These are phyloP conservation scores for Venturia nashicola DNA, from an alignment of 2,329 filamentous ascomycete species.

Conservation along the genomic window DNA sequence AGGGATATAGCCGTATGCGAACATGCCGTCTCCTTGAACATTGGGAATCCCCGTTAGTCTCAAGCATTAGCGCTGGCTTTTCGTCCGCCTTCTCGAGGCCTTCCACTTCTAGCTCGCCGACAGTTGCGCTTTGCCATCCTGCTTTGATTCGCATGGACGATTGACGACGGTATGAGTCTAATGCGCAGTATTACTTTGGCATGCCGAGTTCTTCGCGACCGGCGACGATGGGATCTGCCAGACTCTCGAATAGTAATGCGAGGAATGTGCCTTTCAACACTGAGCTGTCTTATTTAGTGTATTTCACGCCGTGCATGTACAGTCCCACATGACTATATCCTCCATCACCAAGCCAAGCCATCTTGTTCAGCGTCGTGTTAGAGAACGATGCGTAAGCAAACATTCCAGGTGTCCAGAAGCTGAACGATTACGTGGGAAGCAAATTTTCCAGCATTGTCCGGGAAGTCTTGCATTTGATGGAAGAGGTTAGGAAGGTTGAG, in stretches of 20 bases:
- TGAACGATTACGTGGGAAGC: conserved; percentile 23
- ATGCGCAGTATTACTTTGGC: conserved; percentile 44
- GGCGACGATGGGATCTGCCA: conserved; percentile 47
- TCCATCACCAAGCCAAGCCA: conserved; percentile 49
- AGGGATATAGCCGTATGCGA: conserved; percentile 48
- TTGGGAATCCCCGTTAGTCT: background rate
- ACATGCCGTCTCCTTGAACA: conserved; percentile 32
- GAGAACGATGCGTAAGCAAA: conserved; percentile 26
- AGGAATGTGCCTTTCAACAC: conserved; percentile 41
- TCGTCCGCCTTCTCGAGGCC: conserved; percentile 14
- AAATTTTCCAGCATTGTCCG: conserved; percentile 29
- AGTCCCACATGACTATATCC: conserved; percentile 48
- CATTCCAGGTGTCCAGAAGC: conserved; percentile 26
- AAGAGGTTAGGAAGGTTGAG: conserved; percentile 25
- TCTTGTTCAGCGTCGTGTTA: conserved; percentile 28
- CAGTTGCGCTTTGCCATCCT: conserved; percentile 24
- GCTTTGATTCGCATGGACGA: conserved; percentile 28
- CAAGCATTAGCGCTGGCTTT: background rate
- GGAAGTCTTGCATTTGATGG: conserved; percentile 29
- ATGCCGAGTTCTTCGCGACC: conserved; percentile 50
- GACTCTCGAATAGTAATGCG: conserved; percentile 44
- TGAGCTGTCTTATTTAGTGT: conserved; percentile 36
- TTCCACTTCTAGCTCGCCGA: conserved; percentile 20
- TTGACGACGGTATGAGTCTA: conserved; percentile 30
- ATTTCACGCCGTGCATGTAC: conserved; percentile 51